These are phyloP conservation scores for Crucibulum laeve DNA, from an alignment of 768 basidiomycete genomes.

Conservation along the genomic window DNA sequence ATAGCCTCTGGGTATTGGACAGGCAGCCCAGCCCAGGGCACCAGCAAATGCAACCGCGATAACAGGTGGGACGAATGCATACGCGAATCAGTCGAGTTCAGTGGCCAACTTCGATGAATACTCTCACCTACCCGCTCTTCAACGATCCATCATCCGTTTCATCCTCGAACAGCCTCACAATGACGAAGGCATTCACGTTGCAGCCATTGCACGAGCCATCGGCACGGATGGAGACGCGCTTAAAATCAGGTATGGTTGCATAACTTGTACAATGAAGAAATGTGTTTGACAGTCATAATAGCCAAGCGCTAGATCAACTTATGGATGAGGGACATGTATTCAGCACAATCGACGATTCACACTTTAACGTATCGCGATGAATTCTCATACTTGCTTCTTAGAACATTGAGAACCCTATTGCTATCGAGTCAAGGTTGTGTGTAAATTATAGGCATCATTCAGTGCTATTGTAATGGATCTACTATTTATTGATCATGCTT, in stretches of 20 bases:
- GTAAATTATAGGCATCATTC: neutral
- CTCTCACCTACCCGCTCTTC: conserved; percentile 51
- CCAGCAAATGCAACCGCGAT: conserved; percentile 12
- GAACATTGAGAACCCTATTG: too few relatives aligned
- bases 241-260: conserved; percentile 51
- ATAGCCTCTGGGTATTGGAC: conserved; percentile 29
- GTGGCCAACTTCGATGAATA: conserved; percentile 37
- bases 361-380: conserved; percentile 57
- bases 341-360: conserved; percentile 80
- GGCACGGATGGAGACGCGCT: conserved; percentile 44
- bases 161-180: conserved; percentile 43
- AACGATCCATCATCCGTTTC: conserved; percentile 63
- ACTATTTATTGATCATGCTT: too few relatives aligned
- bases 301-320: conserved; percentile 70
- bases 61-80: conserved; percentile 31
- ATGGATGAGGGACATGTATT: conserved; percentile 80
- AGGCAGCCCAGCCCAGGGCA: conserved; percentile 13
- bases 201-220: conserved; percentile 63
- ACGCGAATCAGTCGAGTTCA: conserved; percentile 29
- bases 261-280: neutral
- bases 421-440: too few relatives aligned
- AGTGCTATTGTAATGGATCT: neutral
- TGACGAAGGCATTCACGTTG: conserved; percentile 72
- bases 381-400: too few relatives aligned
- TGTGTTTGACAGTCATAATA: conserved; percentile 17